These are phyloP conservation scores for Peribolospora kevripleyi DNA, from an alignment of 768 basidiomycete genomes.

Conservation along the genomic window DNA sequence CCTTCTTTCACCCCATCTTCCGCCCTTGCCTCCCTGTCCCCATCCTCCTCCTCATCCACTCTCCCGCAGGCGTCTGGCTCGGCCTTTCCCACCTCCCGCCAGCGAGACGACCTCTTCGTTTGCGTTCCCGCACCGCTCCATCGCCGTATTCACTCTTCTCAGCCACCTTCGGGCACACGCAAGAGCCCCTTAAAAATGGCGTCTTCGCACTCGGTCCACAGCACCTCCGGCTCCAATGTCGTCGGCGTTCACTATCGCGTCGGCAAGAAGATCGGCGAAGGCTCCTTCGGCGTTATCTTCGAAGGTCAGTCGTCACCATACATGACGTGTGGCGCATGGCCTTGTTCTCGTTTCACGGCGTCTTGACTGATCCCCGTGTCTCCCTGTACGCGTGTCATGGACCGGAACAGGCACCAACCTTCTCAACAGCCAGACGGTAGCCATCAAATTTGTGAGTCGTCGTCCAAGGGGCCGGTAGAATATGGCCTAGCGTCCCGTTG, in stretches of 20 bases:
- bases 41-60: too few relatives aligned
- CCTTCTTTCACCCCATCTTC: too few relatives aligned
- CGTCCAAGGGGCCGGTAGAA: too few relatives aligned
- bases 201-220: not conserved
- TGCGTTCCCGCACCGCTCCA: too few relatives aligned
- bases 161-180: too few relatives aligned
- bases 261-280: constrained; percentile 97
- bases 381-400: not conserved
- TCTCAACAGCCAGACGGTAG: constrained; percentile 92
- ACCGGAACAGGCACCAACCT: constrained; percentile 58
- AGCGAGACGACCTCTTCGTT: too few relatives aligned
- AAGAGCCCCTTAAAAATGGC: too few relatives aligned
- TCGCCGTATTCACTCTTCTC: too few relatives aligned
- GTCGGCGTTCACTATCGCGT: constrained; percentile 76
- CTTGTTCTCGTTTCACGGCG: not conserved
- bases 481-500: too few relatives aligned
- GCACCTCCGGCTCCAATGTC: constrained; percentile 7
- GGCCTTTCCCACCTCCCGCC: too few relatives aligned
- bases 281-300: constrained; percentile 94
- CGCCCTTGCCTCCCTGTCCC: too few relatives aligned
- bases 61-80: too few relatives aligned
- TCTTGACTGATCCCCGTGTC: not conserved
- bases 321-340: not conserved
- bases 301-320: constrained; percentile 34
- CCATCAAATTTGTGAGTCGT: constrained; percentile 92